A percentile compares a stretch with the other conserved stretches of the same genome.
Evolutionary conservation across 345 rosid species (phyloP).

Genomic region (Eutrema yunnanense): DNA sequence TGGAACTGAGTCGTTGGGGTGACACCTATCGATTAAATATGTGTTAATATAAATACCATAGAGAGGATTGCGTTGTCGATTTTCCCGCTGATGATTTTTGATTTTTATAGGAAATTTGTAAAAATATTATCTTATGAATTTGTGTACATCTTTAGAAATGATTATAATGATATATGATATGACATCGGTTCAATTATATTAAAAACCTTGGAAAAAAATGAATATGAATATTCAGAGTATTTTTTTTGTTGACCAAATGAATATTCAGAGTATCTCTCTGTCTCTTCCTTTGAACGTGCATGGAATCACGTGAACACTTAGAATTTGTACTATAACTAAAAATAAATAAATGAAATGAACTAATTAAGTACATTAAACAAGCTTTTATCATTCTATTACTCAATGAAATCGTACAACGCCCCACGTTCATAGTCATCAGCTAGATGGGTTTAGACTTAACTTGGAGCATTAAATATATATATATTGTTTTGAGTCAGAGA

Average conservation of each 20-base stretch:
- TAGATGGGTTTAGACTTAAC: neutral
- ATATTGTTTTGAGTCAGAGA: neutral
- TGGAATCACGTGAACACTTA: slow-evolving; percentile 11
- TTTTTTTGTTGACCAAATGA: neutral
- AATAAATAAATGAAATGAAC: neutral
- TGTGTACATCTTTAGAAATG: neutral
- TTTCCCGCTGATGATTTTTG: neutral
- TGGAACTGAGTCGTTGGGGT: neutral
- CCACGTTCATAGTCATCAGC: neutral
- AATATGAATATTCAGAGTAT: neutral
- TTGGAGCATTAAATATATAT: neutral
- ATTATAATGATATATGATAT: neutral
- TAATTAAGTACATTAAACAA: neutral
- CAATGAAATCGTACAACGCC: neutral
- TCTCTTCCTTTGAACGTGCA: slow-evolving; percentile 11
- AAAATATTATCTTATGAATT: no score
- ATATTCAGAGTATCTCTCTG: neutral
- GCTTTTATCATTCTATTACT: neutral
- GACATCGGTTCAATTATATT: neutral
- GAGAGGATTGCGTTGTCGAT: neutral
- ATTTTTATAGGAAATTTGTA: no score
- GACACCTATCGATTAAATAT: slow-evolving; percentile 1
- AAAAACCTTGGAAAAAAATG: neutral
- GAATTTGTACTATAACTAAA: neutral
- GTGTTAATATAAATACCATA: neutral